These are phyloP conservation scores for Xylariaceae sp. DNA, from an alignment of 2,329 filamentous ascomycete species.

Conservation along the genomic window DNA sequence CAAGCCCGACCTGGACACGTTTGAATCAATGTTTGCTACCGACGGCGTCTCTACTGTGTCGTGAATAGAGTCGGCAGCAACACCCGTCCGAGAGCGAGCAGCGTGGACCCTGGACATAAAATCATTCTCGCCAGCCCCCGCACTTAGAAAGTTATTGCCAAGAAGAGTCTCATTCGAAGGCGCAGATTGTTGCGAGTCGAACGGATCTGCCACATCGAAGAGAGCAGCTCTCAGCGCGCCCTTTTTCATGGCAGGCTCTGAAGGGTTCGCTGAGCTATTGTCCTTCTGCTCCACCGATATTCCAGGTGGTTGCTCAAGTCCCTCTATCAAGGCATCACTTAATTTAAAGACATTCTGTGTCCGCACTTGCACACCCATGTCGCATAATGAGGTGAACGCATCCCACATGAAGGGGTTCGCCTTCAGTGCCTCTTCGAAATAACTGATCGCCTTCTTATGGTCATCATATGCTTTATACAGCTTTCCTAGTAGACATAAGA, in stretches of 20 bases:
- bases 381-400: conserved; percentile 82
- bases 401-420: conserved; percentile 98
- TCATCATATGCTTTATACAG: conserved; percentile 78
- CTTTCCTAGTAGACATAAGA: conserved; percentile 81
- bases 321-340: conserved; percentile 49
- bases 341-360: conserved; percentile 82
- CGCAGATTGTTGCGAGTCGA: conserved; percentile 42
- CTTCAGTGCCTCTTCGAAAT: conserved; percentile 84
- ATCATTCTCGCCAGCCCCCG: conserved; percentile 46
- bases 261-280: conserved; percentile 30
- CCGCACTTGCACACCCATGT: conserved; percentile 75
- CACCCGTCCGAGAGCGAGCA: conserved; percentile 43
- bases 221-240: conserved; percentile 35
- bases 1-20: conserved; percentile 30
- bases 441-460: conserved; percentile 75
- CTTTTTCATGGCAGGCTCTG: conserved; percentile 41
- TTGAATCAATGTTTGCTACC: conserved; percentile 39
- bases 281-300: conserved; percentile 36
- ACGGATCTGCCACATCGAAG: conserved; percentile 44
- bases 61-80: conserved; percentile 37
- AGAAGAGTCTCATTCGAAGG: conserved; percentile 38
- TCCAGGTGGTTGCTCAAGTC: conserved; percentile 37
- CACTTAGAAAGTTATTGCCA: conserved; percentile 37
- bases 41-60: conserved; percentile 63
- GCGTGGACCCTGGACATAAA: conserved; percentile 53